Conservation (phyloP, 345 rosid species). For the Pistacia integerrima region DNA sequence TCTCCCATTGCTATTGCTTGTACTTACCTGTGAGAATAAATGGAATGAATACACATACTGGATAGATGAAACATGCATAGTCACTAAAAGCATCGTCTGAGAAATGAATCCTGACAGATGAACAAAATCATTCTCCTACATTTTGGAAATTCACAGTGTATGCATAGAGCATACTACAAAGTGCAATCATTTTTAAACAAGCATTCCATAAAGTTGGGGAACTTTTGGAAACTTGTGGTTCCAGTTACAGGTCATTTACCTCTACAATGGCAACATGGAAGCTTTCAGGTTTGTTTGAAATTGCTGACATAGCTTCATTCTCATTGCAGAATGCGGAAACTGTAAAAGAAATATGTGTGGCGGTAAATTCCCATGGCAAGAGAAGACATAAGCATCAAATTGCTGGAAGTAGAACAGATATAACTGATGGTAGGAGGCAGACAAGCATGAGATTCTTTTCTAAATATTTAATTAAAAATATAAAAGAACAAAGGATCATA, state of each 20-base stretch:
- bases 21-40: slow-evolving; percentile 48
- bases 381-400: slow-evolving; percentile 19
- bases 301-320: slow-evolving; percentile 70
- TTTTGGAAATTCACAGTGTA: slow-evolving; percentile 3
- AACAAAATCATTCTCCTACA: slow-evolving; percentile 2
- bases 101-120: not conserved
- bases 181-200: slow-evolving; percentile 3
- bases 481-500: not conserved
- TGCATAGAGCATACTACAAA: not conserved
- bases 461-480: not conserved
- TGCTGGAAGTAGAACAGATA: slow-evolving; percentile 25
- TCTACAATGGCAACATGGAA: slow-evolving; percentile 89
- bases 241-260: slow-evolving; percentile 41
- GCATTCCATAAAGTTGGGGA: not conserved
- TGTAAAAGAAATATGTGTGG: slow-evolving; percentile 32
- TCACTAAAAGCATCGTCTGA: not conserved
- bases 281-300: slow-evolving; percentile 58
- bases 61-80: not conserved
- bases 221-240: not conserved
- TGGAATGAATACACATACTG: slow-evolving; percentile 6
- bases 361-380: not conserved
- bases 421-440: slow-evolving; percentile 1
- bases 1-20: slow-evolving; percentile 42
- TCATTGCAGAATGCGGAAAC: slow-evolving; percentile 75
- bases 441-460: not conserved